Percentiles rank a stretch among this genome's conserved stretches.
Evolutionary conservation across 2,329 filamentous ascomycete species (phyloP).

Genomic region (Scedosporium boydii): DNA sequence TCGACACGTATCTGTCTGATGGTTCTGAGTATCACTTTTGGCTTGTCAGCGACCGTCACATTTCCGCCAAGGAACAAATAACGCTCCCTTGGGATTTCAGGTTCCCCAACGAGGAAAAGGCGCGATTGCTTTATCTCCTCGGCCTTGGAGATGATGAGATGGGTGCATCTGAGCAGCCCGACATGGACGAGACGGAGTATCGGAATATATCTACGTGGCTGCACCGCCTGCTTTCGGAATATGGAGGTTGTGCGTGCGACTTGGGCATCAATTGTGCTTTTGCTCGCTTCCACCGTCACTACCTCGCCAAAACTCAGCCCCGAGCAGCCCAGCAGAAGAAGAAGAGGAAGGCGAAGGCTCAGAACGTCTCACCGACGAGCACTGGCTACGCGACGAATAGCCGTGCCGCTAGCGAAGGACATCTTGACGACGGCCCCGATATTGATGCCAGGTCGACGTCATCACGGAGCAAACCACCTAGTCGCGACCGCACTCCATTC

Average conservation of each 20-base stretch:
- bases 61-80: slow-evolving; percentile 54
- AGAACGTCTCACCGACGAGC: slow-evolving; percentile 51
- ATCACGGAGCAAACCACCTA: slow-evolving; percentile 54
- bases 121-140: slow-evolving; percentile 47
- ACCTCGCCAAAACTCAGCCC: slow-evolving; percentile 35
- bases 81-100: slow-evolving; percentile 61
- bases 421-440: slow-evolving; percentile 43
- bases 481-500: slow-evolving; percentile 54
- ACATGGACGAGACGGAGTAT: slow-evolving; percentile 52
- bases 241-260: slow-evolving; percentile 71
- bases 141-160: slow-evolving; percentile 53
- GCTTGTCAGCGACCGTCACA: slow-evolving; percentile 73
- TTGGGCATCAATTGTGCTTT: slow-evolving; percentile 54
- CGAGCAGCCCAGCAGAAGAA: slow-evolving; percentile 31
- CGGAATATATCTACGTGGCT: slow-evolving; percentile 54
- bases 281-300: slow-evolving; percentile 51
- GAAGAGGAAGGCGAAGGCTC: slow-evolving; percentile 42
- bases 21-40: slow-evolving; percentile 83
- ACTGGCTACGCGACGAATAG: slow-evolving; percentile 54
- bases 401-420: slow-evolving; percentile 53
- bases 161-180: slow-evolving; percentile 26
- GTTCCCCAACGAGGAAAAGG: slow-evolving; percentile 43
- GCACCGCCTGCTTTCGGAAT: slow-evolving; percentile 61
- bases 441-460: slow-evolving; percentile 41
- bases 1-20: slow-evolving; percentile 78